Evolutionary conservation across 768 basidiomycete genomes (phyloP).

Genomic region (Psilocybe tampanensis): DNA sequence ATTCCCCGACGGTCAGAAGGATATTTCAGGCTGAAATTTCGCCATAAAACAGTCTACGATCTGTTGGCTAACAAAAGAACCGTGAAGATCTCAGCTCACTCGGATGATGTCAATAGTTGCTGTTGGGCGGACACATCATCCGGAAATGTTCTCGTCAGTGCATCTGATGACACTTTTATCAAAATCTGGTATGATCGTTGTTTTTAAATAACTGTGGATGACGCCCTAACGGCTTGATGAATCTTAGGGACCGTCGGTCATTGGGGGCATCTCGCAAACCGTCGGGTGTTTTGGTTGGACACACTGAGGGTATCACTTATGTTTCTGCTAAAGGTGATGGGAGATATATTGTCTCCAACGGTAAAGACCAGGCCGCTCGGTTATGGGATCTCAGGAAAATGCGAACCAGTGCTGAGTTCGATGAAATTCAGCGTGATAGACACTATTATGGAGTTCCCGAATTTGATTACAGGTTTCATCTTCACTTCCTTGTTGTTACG

Average conservation of each 20-base stretch:
- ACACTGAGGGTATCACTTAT: slow-evolving; percentile 94
- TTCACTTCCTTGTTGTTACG: not conserved
- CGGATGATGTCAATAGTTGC: slow-evolving; percentile 92
- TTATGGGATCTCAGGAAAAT: slow-evolving; percentile 96
- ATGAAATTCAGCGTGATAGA: slow-evolving; percentile 44
- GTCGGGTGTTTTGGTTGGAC: slow-evolving; percentile 91
- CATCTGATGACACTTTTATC: slow-evolving; percentile 91
- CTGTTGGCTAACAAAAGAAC: slow-evolving; percentile 76
- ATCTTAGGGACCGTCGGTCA: slow-evolving; percentile 55
- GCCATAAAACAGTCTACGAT: slow-evolving; percentile 74
- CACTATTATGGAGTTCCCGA: slow-evolving; percentile 55
- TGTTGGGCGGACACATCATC: slow-evolving; percentile 94
- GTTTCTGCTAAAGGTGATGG: slow-evolving; percentile 97
- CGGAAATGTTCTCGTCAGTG: slow-evolving; percentile 93
- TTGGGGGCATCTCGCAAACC: slow-evolving; percentile 66
- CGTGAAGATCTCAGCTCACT: slow-evolving; percentile 86
- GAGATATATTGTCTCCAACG: slow-evolving; percentile 92
- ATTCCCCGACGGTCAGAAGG: not conserved
- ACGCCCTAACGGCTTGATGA: not conserved
- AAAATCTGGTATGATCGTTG: slow-evolving; percentile 82
- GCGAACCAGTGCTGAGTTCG: slow-evolving; percentile 73
- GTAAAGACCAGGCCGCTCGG: slow-evolving; percentile 91
- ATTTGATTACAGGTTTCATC: slow-evolving; percentile 83
- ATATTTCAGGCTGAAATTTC: slow-evolving; percentile 2
- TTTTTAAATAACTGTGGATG: slow-evolving; percentile 46